Conservation (phyloP, 2,329 filamentous ascomycete species). For the Botryotinia convoluta region DNA sequence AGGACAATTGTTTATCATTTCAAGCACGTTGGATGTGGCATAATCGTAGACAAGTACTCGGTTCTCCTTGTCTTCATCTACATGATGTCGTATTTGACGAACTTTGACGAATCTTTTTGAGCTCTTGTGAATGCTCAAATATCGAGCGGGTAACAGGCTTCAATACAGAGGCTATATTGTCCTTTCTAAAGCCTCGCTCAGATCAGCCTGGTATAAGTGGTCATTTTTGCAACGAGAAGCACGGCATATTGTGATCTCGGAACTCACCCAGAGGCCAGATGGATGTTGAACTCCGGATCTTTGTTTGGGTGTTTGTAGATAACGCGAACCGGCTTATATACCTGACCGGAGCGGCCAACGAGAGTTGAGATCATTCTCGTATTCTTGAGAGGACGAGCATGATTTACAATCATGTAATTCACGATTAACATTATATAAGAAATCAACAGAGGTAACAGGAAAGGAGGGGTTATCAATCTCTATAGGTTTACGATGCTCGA, state of each 20-base stretch:
- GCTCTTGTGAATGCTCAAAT: conserved; percentile 4
- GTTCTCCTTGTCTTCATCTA: conserved; percentile 7
- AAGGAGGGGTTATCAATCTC: not conserved
- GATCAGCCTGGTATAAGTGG: not conserved
- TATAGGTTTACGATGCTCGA: not conserved
- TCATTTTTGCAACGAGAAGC: not conserved
- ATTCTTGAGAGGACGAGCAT: not conserved
- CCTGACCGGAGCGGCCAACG: not conserved
- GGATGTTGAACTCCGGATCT: not conserved
- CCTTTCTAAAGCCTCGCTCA: not conserved
- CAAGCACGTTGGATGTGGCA: conserved; percentile 2
- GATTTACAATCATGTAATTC: not conserved
- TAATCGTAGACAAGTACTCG: conserved; percentile 8
- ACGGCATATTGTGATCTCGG: not conserved
- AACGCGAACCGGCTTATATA: not conserved
- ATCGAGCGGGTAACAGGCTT: conserved; percentile 3
- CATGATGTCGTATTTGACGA: conserved; percentile 1
- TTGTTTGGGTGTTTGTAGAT: not conserved
- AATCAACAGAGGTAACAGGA: not conserved
- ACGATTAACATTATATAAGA: not conserved
- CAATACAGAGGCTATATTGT: conserved; percentile 1
- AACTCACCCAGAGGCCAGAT: not conserved
- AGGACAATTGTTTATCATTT: not conserved
- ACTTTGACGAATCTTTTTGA: not conserved
- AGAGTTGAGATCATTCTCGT: not conserved